phyloP scores from a whole-genome alignment of 2,329 filamentous ascomycete species.

The Saccharata proteae region DNA sequence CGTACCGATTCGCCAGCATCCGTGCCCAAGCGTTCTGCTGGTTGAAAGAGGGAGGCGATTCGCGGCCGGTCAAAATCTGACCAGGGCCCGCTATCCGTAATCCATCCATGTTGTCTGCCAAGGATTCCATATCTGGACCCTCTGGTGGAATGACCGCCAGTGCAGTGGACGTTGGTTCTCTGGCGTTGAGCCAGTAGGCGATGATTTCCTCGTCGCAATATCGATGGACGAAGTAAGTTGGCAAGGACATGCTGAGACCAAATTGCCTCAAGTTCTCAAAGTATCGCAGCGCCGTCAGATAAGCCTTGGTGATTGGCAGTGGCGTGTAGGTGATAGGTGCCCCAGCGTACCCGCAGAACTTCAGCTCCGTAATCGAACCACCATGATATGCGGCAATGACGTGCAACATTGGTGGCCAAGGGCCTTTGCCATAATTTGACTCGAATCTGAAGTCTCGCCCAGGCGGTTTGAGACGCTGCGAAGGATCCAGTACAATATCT shows the following conservation, averaged over 20 bases:
- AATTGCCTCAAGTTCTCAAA: constrained; percentile 31
- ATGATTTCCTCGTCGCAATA: constrained; percentile 32
- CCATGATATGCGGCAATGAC: constrained; percentile 30
- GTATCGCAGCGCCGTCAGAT: constrained; percentile 28
- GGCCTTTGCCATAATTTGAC: constrained; percentile 28
- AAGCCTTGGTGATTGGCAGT: constrained; percentile 24
- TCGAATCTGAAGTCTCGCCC: constrained; percentile 18
- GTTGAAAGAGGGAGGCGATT: too few species aligned
- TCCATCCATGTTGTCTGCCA: constrained; percentile 2
- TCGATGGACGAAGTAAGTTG: constrained; percentile 26
- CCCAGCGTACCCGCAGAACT: constrained; percentile 36
- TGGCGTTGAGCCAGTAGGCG: constrained; percentile 30
- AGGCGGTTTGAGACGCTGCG: constrained; percentile 10
- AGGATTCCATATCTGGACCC: not conserved
- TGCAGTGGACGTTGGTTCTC: constrained; percentile 27
- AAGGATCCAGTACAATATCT: constrained; percentile 13
- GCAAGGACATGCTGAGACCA: constrained; percentile 30
- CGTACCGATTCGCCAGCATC: constrained; percentile 7
- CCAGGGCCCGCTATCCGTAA: too few species aligned
- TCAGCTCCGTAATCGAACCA: constrained; percentile 30
- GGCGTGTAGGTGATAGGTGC: constrained; percentile 27
- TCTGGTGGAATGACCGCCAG: constrained; percentile 16
- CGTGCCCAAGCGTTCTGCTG: too few species aligned
- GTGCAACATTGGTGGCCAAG: constrained; percentile 33
- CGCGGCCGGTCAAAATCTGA: too few species aligned